Evolutionary conservation across 2,329 filamentous ascomycete genomes (phyloP).

Genomic region (Cordyceps javanica): DNA sequence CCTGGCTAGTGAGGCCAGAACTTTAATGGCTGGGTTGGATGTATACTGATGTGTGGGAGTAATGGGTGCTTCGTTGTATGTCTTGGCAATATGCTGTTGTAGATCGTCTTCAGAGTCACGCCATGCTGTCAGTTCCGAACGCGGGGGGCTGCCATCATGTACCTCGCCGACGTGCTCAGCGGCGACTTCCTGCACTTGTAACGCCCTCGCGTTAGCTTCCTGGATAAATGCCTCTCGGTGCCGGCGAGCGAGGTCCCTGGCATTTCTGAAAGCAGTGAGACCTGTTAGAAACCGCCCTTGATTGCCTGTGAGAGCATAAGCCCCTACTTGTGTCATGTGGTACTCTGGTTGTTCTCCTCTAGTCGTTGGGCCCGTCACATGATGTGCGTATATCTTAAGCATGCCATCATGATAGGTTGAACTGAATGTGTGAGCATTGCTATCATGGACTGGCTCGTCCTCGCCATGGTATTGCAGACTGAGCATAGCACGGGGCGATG

Average conservation of each 20-base stretch:
- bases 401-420: slow-evolving; percentile 30
- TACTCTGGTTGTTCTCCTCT: slow-evolving; percentile 30
- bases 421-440: slow-evolving; percentile 32
- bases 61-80: background rate
- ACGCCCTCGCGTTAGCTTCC: background rate
- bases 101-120: background rate
- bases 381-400: slow-evolving; percentile 33
- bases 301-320: slow-evolving; percentile 23
- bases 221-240: slow-evolving; percentile 30
- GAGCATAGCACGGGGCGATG: slow-evolving; percentile 29
- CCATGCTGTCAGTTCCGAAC: too few relatives aligned
- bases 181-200: too few relatives aligned
- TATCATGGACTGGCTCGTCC: slow-evolving; percentile 29
- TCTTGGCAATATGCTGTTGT: background rate
- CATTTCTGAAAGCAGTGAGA: slow-evolving; percentile 33
- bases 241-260: slow-evolving; percentile 30
- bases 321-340: slow-evolving; percentile 32
- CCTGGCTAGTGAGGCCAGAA: background rate
- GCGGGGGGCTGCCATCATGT: too few relatives aligned
- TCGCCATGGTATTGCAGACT: slow-evolving; percentile 29
- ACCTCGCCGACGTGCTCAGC: too few relatives aligned
- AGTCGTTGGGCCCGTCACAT: slow-evolving; percentile 25
- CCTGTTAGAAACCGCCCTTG: slow-evolving; percentile 28
- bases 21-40: background rate
- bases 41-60: background rate